These are phyloP conservation scores for Batkoa obscura DNA, from an alignment of 371 early-diverging fungal species.

Conservation along the genomic window DNA sequence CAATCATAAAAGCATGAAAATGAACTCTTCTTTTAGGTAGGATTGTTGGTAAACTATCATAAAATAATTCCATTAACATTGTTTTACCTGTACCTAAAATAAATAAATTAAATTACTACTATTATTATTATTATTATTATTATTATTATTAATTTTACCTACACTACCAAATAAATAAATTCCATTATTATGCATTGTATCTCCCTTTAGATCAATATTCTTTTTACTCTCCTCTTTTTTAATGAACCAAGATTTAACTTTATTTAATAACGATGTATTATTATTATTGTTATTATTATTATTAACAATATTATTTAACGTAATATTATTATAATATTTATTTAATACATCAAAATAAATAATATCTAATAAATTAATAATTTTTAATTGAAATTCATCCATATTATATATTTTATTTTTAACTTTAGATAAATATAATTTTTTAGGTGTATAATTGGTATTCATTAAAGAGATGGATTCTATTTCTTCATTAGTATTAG, in stretches of 20 bases:
- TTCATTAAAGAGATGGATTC: not conserved
- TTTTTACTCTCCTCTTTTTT: too few relatives aligned
- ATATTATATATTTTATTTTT: not conserved
- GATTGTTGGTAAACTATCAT: conserved; percentile 37
- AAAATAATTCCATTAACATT: conserved; percentile 93
- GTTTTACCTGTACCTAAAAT: conserved; percentile 80
- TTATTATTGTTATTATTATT: not conserved
- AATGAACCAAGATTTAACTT: too few relatives aligned
- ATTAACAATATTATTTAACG: not conserved
- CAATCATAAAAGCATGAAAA: conserved; percentile 89
- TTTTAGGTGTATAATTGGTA: not conserved
- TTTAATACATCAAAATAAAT: not conserved
- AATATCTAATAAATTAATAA: not conserved
- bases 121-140: not conserved
- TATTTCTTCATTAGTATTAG: not conserved
- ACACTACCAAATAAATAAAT: not conserved
- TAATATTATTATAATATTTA: not conserved
- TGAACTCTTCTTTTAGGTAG: conserved; percentile 67
- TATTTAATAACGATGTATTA: not conserved
- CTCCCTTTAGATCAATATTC: too few relatives aligned
- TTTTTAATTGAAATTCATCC: not conserved
- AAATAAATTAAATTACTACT: not conserved
- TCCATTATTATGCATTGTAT: not conserved
- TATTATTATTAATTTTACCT: not conserved
- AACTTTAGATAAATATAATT: not conserved